Base-by-base conservation (phyloP, 108 stramenopile species). In the Cyclotella baltica region DNA sequence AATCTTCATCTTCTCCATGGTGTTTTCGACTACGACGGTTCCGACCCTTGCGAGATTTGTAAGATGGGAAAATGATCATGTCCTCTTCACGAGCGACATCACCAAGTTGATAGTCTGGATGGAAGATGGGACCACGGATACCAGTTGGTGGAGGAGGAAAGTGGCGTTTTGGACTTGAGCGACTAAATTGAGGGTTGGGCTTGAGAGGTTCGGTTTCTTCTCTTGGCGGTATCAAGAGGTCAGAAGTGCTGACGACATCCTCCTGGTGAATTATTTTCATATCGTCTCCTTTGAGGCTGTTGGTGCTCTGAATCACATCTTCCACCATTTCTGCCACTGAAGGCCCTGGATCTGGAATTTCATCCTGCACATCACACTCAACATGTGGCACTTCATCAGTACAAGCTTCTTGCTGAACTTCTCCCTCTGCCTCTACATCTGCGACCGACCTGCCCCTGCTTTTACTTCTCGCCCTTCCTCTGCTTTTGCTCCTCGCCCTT, bases 31-130 rank as follows among this genome's bases (percentile, higher is more conserved):
- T 33, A 18, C 72, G 63, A 28, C 72, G 34, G 25, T 52, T 53
- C 23, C 69, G 27, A 30, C 34, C 40, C 36, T 52, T 62, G 9
- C 27, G 18, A 8, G 46, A 50, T 61, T 62, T 75, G 2, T n/a
- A 30, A 19, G 58, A 53, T 28, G 82, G 34, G 11, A 77, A 56
- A 22, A 77, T 28, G 1, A 76, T 85, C 76, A 62, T 81, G 16
- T 77, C 84, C 48, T 77, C 55, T 22, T 72, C 70, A 9, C 77
- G 59, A 29, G 77, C 77, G 4, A 34, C 1, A 65, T 78, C 77
- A 13, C 77, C 77, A 16, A 78, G 28, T 47, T 70, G 46, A 61
- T 78, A 78, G 6, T 70, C 46, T 8, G 77, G 77, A 47, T 78
- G 77, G 20, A 68, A 38, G 31, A 78, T 70, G 0, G 77, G 79